Percentiles rank a stretch among this genome's conserved stretches.
Evolutionary conservation across 2,329 filamentous ascomycete species (phyloP).

Genomic region (Cytospora schulzeri): DNA sequence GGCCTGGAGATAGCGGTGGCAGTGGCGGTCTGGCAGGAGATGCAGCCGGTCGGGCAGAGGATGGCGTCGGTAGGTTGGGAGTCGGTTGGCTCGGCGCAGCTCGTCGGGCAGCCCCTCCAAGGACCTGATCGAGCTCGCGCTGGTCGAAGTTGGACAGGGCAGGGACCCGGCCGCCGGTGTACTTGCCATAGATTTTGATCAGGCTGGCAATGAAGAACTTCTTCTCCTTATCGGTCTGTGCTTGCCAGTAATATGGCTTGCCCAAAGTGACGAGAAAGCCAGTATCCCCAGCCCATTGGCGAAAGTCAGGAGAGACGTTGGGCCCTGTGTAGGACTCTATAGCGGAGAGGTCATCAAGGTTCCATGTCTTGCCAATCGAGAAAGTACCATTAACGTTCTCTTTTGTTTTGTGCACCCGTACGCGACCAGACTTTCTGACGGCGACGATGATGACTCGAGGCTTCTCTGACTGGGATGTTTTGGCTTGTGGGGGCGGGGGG

Average conservation of each 20-base stretch:
- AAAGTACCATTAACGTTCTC: conserved; percentile 94
- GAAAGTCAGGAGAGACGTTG: conserved; percentile 56
- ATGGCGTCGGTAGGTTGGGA: conserved; percentile 28
- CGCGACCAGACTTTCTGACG: conserved; percentile 86
- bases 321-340: conserved; percentile 80
- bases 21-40: conserved; percentile 33
- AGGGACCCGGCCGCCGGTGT: conserved; percentile 83
- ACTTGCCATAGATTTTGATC: conserved; percentile 95
- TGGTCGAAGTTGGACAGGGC: conserved; percentile 81
- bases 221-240: conserved; percentile 91
- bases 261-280: conserved; percentile 88
- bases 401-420: conserved; percentile 94
- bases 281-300: conserved; percentile 78
- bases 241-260: conserved; percentile 97
- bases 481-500: conserved; percentile 80
- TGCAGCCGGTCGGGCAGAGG: conserved; percentile 13
- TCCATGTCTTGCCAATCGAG: conserved; percentile 98
- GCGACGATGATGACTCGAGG: conserved; percentile 89
- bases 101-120: conserved; percentile 55
- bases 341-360: conserved; percentile 81
- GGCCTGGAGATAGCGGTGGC: conserved; percentile 32
- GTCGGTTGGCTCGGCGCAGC: conserved; percentile 39
- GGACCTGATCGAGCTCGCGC: conserved; percentile 74
- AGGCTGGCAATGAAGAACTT: conserved; percentile 97
- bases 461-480: conserved; percentile 75